Evolutionary conservation across 345 rosid genomes (phyloP).

Genomic region (Boechera retrofracta): DNA sequence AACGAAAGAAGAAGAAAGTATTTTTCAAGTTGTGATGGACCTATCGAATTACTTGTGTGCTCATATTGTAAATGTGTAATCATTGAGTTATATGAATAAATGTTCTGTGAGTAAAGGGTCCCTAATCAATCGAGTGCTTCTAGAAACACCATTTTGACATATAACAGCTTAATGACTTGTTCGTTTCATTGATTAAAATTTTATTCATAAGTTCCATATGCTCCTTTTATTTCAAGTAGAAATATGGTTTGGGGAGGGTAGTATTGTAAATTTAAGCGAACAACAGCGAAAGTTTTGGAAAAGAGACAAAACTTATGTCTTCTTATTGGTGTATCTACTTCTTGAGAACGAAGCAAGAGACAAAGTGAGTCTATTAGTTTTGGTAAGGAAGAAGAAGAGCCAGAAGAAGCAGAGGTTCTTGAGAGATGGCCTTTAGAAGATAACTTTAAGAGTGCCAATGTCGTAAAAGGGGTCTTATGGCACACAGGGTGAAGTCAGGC

Average conservation of each 20-base stretch:
- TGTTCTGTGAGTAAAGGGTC: constrained; percentile 29
- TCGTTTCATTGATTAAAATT: constrained; percentile 27
- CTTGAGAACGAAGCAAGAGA: constrained; percentile 31
- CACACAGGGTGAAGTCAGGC: constrained; percentile 53
- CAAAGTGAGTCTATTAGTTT: constrained; percentile 26
- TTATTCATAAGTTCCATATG: constrained; percentile 29
- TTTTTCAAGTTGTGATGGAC: constrained; percentile 41
- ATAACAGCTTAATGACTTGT: constrained; percentile 20
- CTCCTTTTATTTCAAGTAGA: constrained; percentile 15
- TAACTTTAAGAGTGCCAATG: constrained; percentile 33
- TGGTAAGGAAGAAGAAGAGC: constrained; percentile 35
- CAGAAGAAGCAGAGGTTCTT: constrained; percentile 34
- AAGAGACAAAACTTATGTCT: constrained; percentile 34
- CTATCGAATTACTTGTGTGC: constrained; percentile 42
- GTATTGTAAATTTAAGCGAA: constrained; percentile 7
- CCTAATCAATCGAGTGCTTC: constrained; percentile 44
- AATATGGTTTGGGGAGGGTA: constrained; percentile 27
- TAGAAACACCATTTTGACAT: constrained; percentile 41
- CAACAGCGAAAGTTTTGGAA: constrained; percentile 14
- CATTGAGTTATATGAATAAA: constrained; percentile 41
- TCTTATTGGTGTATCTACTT: constrained; percentile 39
- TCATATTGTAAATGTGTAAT: constrained; percentile 43
- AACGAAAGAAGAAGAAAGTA: not conserved
- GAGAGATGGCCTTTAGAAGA: constrained; percentile 45
- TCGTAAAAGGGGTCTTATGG: constrained; percentile 41